Conservation (phyloP, 345 rosid genomes). For the Lenwebbia sp. region DNA sequence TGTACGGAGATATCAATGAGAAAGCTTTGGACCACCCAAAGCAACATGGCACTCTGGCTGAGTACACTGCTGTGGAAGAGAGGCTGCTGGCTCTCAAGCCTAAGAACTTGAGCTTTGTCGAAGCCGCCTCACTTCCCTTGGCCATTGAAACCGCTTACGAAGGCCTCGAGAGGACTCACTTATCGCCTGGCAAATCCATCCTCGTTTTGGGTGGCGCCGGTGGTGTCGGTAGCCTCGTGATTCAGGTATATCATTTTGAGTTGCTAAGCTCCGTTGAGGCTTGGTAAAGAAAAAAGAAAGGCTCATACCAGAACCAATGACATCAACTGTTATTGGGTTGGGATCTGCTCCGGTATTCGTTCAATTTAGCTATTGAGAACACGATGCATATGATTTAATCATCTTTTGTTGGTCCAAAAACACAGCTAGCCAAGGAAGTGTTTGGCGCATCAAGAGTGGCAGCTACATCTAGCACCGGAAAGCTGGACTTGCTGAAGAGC, state of each 20-base stretch:
- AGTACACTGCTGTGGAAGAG: constrained; percentile 55
- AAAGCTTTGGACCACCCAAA: constrained; percentile 54
- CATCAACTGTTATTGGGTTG: background rate
- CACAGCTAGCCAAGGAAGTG: constrained; percentile 59
- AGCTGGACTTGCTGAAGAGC: constrained; percentile 50
- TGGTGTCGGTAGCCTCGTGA: constrained; percentile 51
- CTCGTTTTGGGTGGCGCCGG: constrained; percentile 18
- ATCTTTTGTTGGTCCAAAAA: background rate
- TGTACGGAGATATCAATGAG: constrained; percentile 23
- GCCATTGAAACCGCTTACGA: constrained; percentile 74
- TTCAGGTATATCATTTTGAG: constrained; percentile 44
- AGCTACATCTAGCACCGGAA: constrained; percentile 70
- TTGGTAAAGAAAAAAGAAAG: background rate
- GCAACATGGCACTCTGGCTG: constrained; percentile 66
- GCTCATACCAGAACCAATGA: background rate
- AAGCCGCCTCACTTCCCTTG: constrained; percentile 70
- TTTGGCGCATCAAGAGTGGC: constrained; percentile 72
- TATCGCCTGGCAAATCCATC: constrained; percentile 64
- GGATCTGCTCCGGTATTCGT: background rate
- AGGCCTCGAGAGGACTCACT: constrained; percentile 59
- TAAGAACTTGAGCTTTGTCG: constrained; percentile 19
- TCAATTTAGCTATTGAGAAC: no score
- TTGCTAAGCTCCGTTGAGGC: background rate
- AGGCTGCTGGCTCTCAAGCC: background rate
- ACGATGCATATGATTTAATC: background rate